Base-by-base conservation (phyloP, 495 filamentous ascomycete species). In the Neurospora discreta region DNA sequence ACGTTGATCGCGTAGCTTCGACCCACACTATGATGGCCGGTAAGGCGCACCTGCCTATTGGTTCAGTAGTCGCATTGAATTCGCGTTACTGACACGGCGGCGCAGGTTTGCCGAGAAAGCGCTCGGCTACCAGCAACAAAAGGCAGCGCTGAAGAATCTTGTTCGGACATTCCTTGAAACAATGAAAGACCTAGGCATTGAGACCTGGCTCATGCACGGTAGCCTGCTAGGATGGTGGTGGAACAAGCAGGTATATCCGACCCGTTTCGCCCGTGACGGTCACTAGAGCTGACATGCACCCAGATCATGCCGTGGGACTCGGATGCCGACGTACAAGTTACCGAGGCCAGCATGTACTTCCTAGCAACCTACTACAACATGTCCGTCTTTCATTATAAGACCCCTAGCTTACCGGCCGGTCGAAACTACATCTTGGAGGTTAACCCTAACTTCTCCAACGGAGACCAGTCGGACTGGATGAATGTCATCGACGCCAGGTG, bases 401-500 rank as follows among this genome's bases (percentile, higher is more conserved):
- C 87, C 9, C 82, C 83, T 3, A 76, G 71, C 4, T 73, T 78
- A 16, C 79, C 82, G 13, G 71, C 77, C 13, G 81, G 85, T 23
- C 85, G 89, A 6, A 79, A 83, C 30, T 94, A 91, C 74, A 82
- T 92, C 6, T 84, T 93, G 7, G 90, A 93, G 71, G 80, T 93
- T 46, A 93, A 93, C 74, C 90, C 90, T 0, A 88, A 88, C 78
- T 84, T 84, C 26, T 81, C 81, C 20, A 84, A 91, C 72, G 86
- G 90, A 10, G 85, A 87, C 42, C 81, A 85, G 33, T 89, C 89
- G 3, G 85, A 89, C 73, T 87, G 85, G 3, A 76, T 81, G 68
- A 92, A 93, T 72, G 86, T 91, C 65, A 92, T 92, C 72, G 91
- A 94, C 77, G 91, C 91, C 42, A 82, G 91, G 18, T 94, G 90